Evolutionary conservation across 306 rosid species (phyloP).

Genomic region (Datisca glomerata): DNA sequence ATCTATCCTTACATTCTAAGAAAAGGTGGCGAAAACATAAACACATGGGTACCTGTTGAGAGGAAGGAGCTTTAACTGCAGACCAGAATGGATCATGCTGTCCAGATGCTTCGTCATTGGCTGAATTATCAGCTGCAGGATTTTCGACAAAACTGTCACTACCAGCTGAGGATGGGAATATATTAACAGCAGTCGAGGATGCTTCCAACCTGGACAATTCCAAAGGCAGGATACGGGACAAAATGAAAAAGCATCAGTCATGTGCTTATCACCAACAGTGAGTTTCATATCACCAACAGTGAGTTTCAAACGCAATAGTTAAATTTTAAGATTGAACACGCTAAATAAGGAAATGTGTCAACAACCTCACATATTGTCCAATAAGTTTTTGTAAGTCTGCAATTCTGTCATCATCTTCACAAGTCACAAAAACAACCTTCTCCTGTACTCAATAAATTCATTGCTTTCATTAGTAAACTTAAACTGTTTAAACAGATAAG

Average conservation of each 20-base stretch:
- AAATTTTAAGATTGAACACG: background rate
- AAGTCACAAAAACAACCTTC: slow-evolving; percentile 87
- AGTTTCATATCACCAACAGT: slow-evolving; percentile 7
- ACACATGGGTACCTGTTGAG: slow-evolving; percentile 60
- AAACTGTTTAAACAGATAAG: slow-evolving; percentile 5
- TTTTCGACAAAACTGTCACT: slow-evolving; percentile 19
- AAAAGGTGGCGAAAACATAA: no score
- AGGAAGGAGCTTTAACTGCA: slow-evolving; percentile 31
- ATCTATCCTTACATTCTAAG: no score
- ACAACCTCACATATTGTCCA: slow-evolving; percentile 61
- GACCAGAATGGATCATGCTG: slow-evolving; percentile 27
- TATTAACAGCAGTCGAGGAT: slow-evolving; percentile 49
- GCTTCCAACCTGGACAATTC: slow-evolving; percentile 69
- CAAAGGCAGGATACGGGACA: slow-evolving; percentile 8
- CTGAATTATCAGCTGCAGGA: slow-evolving; percentile 22
- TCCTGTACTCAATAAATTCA: slow-evolving; percentile 42
- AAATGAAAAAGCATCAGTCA: slow-evolving; percentile 12
- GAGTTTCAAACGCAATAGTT: slow-evolving; percentile 2
- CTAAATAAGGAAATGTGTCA: background rate
- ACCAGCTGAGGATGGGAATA: slow-evolving; percentile 30
- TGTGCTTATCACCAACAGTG: slow-evolving; percentile 8
- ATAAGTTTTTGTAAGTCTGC: slow-evolving; percentile 38
- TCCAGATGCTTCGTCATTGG: slow-evolving; percentile 16
- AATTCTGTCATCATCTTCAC: slow-evolving; percentile 72
- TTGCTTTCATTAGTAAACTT: slow-evolving; percentile 4